Base-by-base conservation (phyloP, 2,329 filamentous ascomycete species). In the Aureobasidium sp. region DNA sequence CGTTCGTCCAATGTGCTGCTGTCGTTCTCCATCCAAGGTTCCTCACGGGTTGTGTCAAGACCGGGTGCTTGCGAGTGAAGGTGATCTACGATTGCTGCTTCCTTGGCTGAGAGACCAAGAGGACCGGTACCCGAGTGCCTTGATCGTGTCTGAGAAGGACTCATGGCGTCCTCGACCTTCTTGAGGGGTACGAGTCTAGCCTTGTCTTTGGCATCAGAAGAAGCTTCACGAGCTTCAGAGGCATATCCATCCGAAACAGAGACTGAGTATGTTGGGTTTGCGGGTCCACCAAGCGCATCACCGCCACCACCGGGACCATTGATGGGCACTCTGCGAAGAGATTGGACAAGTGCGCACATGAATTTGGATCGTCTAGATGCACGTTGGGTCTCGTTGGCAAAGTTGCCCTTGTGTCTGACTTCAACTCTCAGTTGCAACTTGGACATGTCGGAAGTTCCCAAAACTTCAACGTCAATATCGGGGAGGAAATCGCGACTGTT, bases 401-500 rank as follows among this genome's bases (percentile, higher is more conserved):
- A 80, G 65, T 80, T 80, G 67, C 73, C 75, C 73, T 97, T 97
- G 80, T 97, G 91, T 69, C 88, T 85, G 70, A 96, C 91, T 67
- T 89, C 86, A 40, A 96, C 80, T 67, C 85, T 85, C 60, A 99
- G 83, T 67, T 88, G 82, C 54, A 97, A 79, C 77, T 96, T 96
- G 74, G 95, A 89, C 78, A 95, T 85, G 68, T 92, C 87, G 42
- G 87, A 88, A 35, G 97, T 85, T 60, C 89, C 85, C 27, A 83
- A 80, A 17, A 96, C 84, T 66, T 90, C 85, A 61, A 97, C 84
- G 63, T 85, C 81, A 57, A 97, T 79, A 60, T 96, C 89, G 2
- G 87, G 84, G 73, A 91, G 86, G 82, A 96, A 99, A 74, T 99
- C 94, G 68, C 94, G 87, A 62, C 81, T 83, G 75, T 97, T 97